Base-by-base conservation (phyloP, 139 green algal genomes). In the Prasinococcaceae sp. region DNA sequence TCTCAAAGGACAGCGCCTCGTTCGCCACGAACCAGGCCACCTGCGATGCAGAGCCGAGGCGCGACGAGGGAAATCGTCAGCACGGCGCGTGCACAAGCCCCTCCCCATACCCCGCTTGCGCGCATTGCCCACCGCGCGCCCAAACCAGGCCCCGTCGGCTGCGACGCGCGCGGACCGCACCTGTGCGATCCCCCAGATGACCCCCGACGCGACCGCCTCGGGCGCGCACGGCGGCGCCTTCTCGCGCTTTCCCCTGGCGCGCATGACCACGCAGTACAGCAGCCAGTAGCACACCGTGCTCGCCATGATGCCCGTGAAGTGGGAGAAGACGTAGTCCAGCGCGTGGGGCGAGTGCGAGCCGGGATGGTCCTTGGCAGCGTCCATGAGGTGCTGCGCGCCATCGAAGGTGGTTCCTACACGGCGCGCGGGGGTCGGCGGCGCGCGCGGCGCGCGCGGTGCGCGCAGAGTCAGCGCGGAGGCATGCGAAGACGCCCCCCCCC, bases 281-380 rank as follows among this genome's bases (percentile, higher is more conserved):
- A n/a, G 25, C 28, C 45, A 58, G 28, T 50, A 50, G 9, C 24
- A 30, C 28, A 47, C 9, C 29, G 50, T 48, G 1, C 30, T 20
- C 2, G 3, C 2, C 3, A 58, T 47, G 4, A 58, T 58, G 30
- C 50, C 50, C 14, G 30, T 47, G 29, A 58, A 58, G 2, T 58
- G 50, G 14, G 50, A 58, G n/a, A 50, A 50, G 25, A 58, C 50
- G 50, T 58, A 58, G 33, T 58, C 50, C 19, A 58, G 50, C 4
- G 29, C 19, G 12, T 48, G 10, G 2, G 25, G 25, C 23, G 2
- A 27, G 4, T 58, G 35, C n/a, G n/a, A n/a, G n/a, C n/a, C n/a
- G 25, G 9, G 30, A 2, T 14, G 25, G 32, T 20, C 46, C 50
- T 17, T 50, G n/a, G 12, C 30, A 14, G n/a, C 17, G 29, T 4